Evolutionary conservation across 2,329 filamentous ascomycete genomes (phyloP), one percentile per base, ranked within the genome.

Genomic region (Fusarium buharicum): DNA sequence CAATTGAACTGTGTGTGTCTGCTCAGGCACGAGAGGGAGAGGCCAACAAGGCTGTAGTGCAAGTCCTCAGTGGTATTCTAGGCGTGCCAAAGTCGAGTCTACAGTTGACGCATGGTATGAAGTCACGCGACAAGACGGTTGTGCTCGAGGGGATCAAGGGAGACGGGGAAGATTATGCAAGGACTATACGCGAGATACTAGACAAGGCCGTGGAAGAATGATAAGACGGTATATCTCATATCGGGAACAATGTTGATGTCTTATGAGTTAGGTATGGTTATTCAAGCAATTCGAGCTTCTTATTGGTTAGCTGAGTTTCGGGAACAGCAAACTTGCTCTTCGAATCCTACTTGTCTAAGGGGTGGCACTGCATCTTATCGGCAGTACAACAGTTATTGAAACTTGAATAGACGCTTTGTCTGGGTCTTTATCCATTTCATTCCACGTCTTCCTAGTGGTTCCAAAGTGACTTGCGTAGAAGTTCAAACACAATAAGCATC

Each of bases 21-120:
- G 88, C 87, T 0, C 86, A 83, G 62, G 81, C 89, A 11, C 81
- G 82, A 58, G 86, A 91, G 13, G 88, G 88, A 13, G 86, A 90
- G 70, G 85, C 89, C 6, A 92, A 92, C 70, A 84, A 83, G 70
- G 88, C 89, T 5, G 86, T 90, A 3, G 76, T 86, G 44, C 78
- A 82, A 33, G 75, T 91, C 5, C 76, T 92, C 51, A 87, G 88
- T 62, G 77, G 85, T 69, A 79, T 81, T 6, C 78, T 91, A 3
- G 78, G 79, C 2, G 77, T 89, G 7, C 83, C 88, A 27, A 90
- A 88, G 70, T 87, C 88, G 1, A 81, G 86, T 57, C 75, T 91
- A 1, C 79, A 83, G 38, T 82, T 92, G 36, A 81, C 83, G 12
- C 85, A 85, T 14, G 89, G 89, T 0, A 71, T 82, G 49, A 91